These are phyloP conservation scores for Acanthamoeba sp. DNA, from an alignment of 208 protist genomes.

Conservation along the genomic window DNA sequence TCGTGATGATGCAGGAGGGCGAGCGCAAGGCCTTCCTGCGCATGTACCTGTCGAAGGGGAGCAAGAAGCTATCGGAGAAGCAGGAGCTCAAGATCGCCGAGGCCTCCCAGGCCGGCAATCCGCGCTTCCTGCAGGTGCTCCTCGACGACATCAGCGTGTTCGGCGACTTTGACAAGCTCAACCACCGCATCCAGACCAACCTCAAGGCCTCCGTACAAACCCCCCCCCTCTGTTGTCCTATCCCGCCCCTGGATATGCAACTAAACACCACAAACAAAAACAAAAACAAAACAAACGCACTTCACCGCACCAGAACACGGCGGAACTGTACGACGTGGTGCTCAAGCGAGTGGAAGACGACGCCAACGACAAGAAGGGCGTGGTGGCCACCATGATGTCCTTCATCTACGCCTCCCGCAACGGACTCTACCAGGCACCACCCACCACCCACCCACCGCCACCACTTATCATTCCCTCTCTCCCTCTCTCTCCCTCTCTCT, in stretches of 20 bases:
- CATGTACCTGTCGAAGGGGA: slow-evolving; percentile 77
- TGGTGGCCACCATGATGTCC: slow-evolving; percentile 72
- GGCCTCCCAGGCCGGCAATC: slow-evolving; percentile 72
- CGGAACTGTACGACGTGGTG: slow-evolving; percentile 76
- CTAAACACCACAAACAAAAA: no score
- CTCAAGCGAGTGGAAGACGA: slow-evolving; percentile 81
- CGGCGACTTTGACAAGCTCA: slow-evolving; percentile 78
- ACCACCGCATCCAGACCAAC: slow-evolving; percentile 62
- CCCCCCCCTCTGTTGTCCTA: slow-evolving; percentile 38
- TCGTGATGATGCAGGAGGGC: no score
- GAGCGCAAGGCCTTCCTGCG: slow-evolving; percentile 82
- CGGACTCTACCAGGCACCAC: slow-evolving; percentile 78
- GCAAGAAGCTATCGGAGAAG: slow-evolving; percentile 80
- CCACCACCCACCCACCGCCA: no score
- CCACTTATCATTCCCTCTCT: no score
- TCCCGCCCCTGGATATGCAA: neutral
- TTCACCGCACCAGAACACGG: neutral
- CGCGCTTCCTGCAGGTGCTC: slow-evolving; percentile 80
- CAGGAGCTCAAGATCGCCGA: slow-evolving; percentile 81
- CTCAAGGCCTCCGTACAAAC: slow-evolving; percentile 74
- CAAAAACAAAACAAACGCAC: no score
- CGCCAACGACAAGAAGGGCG: slow-evolving; percentile 77
- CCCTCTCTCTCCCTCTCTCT: no score
- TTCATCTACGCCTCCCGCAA: slow-evolving; percentile 76
- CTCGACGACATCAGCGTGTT: slow-evolving; percentile 83